Base-by-base conservation (phyloP, 106 monocot genomes). In the Alisma plantagoaquatica region DNA sequence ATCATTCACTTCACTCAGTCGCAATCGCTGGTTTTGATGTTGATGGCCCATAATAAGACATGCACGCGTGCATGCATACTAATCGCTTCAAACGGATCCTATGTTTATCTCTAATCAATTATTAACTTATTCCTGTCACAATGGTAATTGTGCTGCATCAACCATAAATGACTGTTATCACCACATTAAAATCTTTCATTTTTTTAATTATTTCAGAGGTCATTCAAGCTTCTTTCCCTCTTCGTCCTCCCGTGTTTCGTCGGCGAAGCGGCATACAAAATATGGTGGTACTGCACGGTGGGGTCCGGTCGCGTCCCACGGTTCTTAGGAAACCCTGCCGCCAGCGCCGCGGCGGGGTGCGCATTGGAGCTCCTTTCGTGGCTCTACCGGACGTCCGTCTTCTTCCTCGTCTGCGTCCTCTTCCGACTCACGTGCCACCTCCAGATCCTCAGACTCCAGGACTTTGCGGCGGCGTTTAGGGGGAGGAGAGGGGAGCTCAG, bases 381-480 rank as follows among this genome's bases (percentile, higher is more conserved):
- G 92, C 63, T 82, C 11, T 92, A 92, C 68, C 61, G 92, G 5
- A 79, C 78, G 1, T 63, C 75, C 16, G 66, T 67, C 31, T 86
- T 79, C 75, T 68, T 86, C 56, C 49, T 85, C 29, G 61, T 78
- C 6, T 92, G 92, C 54, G 86, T 86, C 33, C 78, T 92, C 38
- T 86, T 92, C 61, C 69, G 82, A 21, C 61, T 86, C 9, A 86
- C 74, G 27, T 92, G 92, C 56, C 63, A 82, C 55, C 83, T 93
- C 33, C 86, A 92, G 71, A 82, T 76, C 3, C 82, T 86, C 33
- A 53, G 92, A 44, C 73, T 92, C 31, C 65, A 82, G 48, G 86
- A 82, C 21, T 86, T 92, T 53, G 73, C 65, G 12, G 61, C 60
- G 17, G 71, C 74, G 9, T 86, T 86, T 51, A 58, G 60, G 5